These are phyloP conservation scores for Fusarium pseudograminearum DNA, from an alignment of 2,329 filamentous ascomycete species.

Conservation along the genomic window DNA sequence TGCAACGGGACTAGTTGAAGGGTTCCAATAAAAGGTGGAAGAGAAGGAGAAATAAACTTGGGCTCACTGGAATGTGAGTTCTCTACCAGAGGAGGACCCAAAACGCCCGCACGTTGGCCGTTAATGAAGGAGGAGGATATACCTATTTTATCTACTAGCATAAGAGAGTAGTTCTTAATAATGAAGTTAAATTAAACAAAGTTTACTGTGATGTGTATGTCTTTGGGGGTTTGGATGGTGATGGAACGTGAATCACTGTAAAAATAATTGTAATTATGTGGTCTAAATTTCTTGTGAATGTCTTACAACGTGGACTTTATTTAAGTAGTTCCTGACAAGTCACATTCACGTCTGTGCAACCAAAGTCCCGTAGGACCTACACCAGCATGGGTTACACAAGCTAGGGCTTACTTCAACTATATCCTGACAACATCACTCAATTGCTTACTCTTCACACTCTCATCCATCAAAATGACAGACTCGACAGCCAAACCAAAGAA, in stretches of 20 bases:
- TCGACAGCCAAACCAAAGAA: slow-evolving; percentile 9
- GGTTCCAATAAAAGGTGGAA: slow-evolving; percentile 36
- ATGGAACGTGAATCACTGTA: too few species aligned
- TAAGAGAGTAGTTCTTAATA: slow-evolving; percentile 34
- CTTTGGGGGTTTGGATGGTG: too few species aligned
- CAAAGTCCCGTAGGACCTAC: neutral
- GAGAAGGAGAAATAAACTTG: slow-evolving; percentile 49
- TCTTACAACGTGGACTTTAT: neutral
- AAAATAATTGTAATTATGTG: too few species aligned
- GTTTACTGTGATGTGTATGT: too few species aligned
- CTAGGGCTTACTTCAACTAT: neutral
- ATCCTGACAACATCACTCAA: neutral
- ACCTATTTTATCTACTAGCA: slow-evolving; percentile 31
- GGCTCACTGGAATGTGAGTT: slow-evolving; percentile 35
- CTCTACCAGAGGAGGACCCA: slow-evolving; percentile 30
- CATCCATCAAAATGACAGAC: slow-evolving; percentile 2
- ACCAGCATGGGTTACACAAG: too few species aligned
- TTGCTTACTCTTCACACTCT: neutral
- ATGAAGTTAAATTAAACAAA: slow-evolving; percentile 25
- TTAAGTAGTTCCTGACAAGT: neutral
- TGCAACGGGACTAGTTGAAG: slow-evolving; percentile 30
- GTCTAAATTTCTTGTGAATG: too few species aligned
- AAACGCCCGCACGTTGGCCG: slow-evolving; percentile 28
- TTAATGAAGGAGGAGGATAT: slow-evolving; percentile 23
- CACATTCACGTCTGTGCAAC: neutral